Evolutionary conservation across 176 grass and related monocot species (phyloP), one percentile per base, ranked within the genome.

Genomic region (Phragmites australis): DNA sequence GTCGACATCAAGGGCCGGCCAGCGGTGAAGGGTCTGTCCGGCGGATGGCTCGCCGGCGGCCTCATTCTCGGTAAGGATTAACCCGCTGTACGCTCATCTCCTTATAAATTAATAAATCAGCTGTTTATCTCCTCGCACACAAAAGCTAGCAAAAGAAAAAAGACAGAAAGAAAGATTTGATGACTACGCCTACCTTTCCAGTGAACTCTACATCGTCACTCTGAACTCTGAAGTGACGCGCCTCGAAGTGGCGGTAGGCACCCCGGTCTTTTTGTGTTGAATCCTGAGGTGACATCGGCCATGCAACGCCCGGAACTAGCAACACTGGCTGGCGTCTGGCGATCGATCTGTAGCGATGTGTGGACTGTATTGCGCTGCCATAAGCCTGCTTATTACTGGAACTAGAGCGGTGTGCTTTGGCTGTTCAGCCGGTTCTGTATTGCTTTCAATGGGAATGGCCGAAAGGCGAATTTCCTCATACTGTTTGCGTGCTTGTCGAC

Each of bases 41-140:
- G 93, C 44, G 86, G 93, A 23, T 93, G 93, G 88, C 73, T 93
- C 5, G 88, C 93, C 68, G 90, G 90, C 34, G 85, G 68, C 73
- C 82, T 97, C 53, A 85, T 97, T 62, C 90, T 97, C 2, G 88
- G 93, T 97, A n/a, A n/a, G n/a, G n/a, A 91, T 16, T 3, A n/a
- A 47, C 72, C 81, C n/a, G 69, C 68, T 50, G 40, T n/a, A 34
- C 64, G 8, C 29, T 9, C 8, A 18, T 57, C 10, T 7, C 27
- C 15, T 68, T 15, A 16, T 17, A 18, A 17, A 12, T 30, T 61
- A n/a, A 7, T 16, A 49, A 49, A 18, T 22, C 17, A 8, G 57
- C 2, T 1, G 58, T 34, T 59, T 2, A 0, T 68, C 16, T 79
- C 44, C 5, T 39, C 2, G 45, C 18, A 68, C 47, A 16, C 62